Base-by-base conservation (phyloP, 2,329 filamentous ascomycete species). In the Ophiocordyceps polyrhachis-furcata region DNA sequence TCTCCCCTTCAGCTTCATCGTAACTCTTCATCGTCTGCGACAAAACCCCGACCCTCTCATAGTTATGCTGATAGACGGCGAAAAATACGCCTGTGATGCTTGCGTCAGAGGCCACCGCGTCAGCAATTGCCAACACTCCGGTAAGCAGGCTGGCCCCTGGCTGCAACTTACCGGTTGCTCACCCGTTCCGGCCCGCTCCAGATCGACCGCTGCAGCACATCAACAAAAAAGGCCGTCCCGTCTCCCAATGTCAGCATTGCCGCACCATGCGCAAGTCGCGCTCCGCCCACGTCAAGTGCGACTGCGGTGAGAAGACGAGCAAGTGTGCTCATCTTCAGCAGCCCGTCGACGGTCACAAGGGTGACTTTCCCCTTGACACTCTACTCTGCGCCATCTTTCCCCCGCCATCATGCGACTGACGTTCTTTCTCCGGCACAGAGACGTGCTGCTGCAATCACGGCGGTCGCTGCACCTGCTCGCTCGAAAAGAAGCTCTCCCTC, bases 91-190 rank as follows among this genome's bases (percentile, higher is more conserved):
- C 66, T 96, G 89, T 73, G 85, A 93, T 69, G 88, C 88, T 68
- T 98, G 91, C 69, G 87, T 98, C 62, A 83, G 91, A 66, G 91
- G 91, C 60, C 91, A 98, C 70, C 85, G 91, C 62, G 91, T 98
- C 61, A 96, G 88, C 81, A 94, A 91, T 62, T 98, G 91, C 72
- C 86, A 89, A 64, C 91, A 98, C 66, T 76, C 78, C 63, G 87
- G 88, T 94, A 77, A 71, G 83, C 74, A 38, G 11, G 14, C 38
- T 29, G 21, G 19, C 37, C n/a, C 25, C 43, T 14, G 14, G 13
- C 40, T 35, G n/a, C 23, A 15, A 20, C 13, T 7, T 15, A 31
- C 29, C n/a, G 35, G 15, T 41, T 41, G 48, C 55, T 59, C 50
- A 58, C 51, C 45, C 38, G 15, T 12, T 23, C 11, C 25, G 32